Conservation (phyloP, 169 alveolate species). For the Plasmodium knowlesi region DNA sequence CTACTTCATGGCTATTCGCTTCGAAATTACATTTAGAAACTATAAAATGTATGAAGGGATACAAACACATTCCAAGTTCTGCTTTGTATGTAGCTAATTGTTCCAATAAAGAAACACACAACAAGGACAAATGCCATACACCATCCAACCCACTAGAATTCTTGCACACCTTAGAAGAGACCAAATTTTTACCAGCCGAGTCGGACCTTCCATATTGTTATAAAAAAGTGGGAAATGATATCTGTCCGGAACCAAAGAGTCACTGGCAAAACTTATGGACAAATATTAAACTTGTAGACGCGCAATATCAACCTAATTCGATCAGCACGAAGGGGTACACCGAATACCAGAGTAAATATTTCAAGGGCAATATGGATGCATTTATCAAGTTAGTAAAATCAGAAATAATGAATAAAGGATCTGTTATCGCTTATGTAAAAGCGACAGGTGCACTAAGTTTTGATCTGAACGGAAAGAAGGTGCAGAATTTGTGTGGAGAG, state of each 20-base stretch:
- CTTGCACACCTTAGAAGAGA: not conserved
- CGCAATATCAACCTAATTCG: not conserved
- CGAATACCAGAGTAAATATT: not conserved
- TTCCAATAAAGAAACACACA: not conserved
- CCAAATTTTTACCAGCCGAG: not conserved
- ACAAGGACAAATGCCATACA: not conserved
- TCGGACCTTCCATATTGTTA: not conserved
- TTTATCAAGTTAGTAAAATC: constrained; percentile 37
- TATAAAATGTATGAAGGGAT: constrained; percentile 10
- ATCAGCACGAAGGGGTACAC: not conserved
- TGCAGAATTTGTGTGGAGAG: constrained; percentile 10
- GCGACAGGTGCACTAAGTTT: constrained; percentile 8
- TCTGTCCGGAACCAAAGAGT: not conserved
- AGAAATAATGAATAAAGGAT: constrained; percentile 31
- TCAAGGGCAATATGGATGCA: not conserved
- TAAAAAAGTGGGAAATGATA: not conserved
- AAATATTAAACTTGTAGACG: not conserved
- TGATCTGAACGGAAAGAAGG: constrained; percentile 64
- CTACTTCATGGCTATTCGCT: constrained; percentile 11
- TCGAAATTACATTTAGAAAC: constrained; percentile 18
- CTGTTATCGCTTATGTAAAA: constrained; percentile 29
- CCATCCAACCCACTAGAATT: constrained; percentile 10
- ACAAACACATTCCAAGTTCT: not conserved
- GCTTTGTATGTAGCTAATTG: constrained; percentile 20
- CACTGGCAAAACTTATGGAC: not conserved